Conservation (phyloP, 176 grass and related monocot species). For the Pharus latifolius region DNA sequence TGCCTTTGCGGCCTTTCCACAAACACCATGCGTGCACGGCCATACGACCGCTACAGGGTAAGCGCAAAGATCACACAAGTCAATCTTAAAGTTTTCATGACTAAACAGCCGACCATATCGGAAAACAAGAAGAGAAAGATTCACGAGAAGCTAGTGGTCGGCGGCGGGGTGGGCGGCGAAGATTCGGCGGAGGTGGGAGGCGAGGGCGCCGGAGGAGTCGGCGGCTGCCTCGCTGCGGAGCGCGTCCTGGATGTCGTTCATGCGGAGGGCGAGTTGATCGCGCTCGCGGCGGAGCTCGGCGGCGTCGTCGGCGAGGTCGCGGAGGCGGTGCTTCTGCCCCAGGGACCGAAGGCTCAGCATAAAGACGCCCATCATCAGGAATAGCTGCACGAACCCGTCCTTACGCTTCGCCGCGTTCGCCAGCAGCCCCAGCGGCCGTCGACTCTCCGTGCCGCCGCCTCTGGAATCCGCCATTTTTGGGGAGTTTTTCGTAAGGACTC, state of each 20-base stretch:
- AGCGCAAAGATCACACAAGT: neutral
- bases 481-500: neutral
- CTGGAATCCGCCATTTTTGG: slow-evolving; percentile 14
- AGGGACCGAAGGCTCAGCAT: slow-evolving; percentile 77
- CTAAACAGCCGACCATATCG: neutral
- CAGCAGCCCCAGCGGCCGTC: slow-evolving; percentile 21
- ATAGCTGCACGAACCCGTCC: slow-evolving; percentile 71
- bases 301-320: slow-evolving; percentile 64
- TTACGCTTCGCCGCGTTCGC: slow-evolving; percentile 70
- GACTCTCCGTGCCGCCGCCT: neutral
- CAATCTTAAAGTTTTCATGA: neutral
- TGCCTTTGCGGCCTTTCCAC: slow-evolving; percentile 22
- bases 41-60: too few species aligned
- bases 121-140: neutral
- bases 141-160: neutral
- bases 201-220: slow-evolving; percentile 50
- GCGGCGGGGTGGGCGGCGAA: slow-evolving; percentile 37
- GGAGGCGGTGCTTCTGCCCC: slow-evolving; percentile 72
- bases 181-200: slow-evolving; percentile 67
- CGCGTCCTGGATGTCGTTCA: slow-evolving; percentile 43
- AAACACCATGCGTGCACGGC: slow-evolving; percentile 10
- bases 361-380: slow-evolving; percentile 72
- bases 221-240: slow-evolving; percentile 53
- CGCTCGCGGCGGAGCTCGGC: slow-evolving; percentile 54
- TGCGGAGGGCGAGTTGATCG: slow-evolving; percentile 37